Conservation (phyloP, 2,329 filamentous ascomycete genomes). For the Cercospora brassicicola region DNA sequence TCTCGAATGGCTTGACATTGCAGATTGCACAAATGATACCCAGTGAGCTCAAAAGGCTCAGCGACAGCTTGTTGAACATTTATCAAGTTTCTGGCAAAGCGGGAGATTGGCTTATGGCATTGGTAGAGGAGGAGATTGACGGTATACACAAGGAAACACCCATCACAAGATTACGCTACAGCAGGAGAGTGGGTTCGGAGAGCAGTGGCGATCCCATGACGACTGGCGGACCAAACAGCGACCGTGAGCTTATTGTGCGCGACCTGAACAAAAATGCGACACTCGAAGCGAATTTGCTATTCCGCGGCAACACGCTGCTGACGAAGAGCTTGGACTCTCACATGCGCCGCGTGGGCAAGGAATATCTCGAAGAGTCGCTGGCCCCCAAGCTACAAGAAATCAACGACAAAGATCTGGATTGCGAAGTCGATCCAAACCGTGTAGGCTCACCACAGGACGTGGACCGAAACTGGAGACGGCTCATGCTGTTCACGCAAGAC, state of each 20-base stretch:
- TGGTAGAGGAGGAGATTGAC: slow-evolving; percentile 97
- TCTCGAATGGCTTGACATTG: slow-evolving; percentile 77
- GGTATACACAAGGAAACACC: slow-evolving; percentile 80
- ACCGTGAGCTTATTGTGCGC: slow-evolving; percentile 70
- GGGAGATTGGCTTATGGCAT: slow-evolving; percentile 83
- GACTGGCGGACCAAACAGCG: slow-evolving; percentile 45
- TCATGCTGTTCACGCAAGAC: slow-evolving; percentile 74
- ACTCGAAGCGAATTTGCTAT: slow-evolving; percentile 89
- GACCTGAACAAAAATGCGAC: slow-evolving; percentile 78
- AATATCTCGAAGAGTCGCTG: slow-evolving; percentile 85
- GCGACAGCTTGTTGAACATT: slow-evolving; percentile 86
- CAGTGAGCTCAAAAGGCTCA: slow-evolving; percentile 73
- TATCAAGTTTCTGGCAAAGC: slow-evolving; percentile 88
- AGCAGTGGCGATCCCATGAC: slow-evolving; percentile 60
- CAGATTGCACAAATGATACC: slow-evolving; percentile 80
- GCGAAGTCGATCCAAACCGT: slow-evolving; percentile 90
- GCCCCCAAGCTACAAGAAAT: slow-evolving; percentile 85
- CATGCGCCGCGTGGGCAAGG: slow-evolving; percentile 90
- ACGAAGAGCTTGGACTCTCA: slow-evolving; percentile 93
- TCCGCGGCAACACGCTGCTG: slow-evolving; percentile 88
- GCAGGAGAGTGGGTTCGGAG: slow-evolving; percentile 64
- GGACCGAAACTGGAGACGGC: slow-evolving; percentile 75
- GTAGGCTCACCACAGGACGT: slow-evolving; percentile 68
- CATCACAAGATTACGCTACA: slow-evolving; percentile 66
- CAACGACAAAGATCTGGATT: slow-evolving; percentile 85